A percentile compares a stretch with the other conserved stretches of the same genome.
These are phyloP conservation scores for Phytophthora ramorum DNA, from an alignment of 352 stramenopile species.

Conservation along the genomic window DNA sequence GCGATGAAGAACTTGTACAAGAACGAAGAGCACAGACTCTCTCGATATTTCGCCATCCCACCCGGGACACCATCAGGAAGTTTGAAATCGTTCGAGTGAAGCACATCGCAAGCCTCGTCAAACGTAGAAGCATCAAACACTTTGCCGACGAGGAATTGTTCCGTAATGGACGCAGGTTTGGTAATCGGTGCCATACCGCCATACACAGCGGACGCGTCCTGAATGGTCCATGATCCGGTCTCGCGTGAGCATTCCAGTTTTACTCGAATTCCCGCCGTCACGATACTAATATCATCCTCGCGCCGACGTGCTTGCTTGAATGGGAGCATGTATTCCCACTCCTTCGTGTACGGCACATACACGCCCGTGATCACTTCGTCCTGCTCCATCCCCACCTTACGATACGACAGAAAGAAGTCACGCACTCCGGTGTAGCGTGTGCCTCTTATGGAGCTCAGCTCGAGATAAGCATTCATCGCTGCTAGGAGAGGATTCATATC, in stretches of 20 bases:
- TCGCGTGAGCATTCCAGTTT: constrained; percentile 60
- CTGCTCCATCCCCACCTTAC: constrained; percentile 89
- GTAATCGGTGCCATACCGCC: constrained; percentile 78
- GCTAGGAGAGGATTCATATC: constrained; percentile 98
- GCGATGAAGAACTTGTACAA: constrained; percentile 96
- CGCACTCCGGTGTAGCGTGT: constrained; percentile 69
- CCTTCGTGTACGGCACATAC: constrained; percentile 86
- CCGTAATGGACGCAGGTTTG: constrained; percentile 57
- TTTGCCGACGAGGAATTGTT: constrained; percentile 84
- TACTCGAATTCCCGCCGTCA: constrained; percentile 94
- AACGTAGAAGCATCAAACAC: constrained; percentile 85
- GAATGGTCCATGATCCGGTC: constrained; percentile 84
- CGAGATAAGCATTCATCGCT: constrained; percentile 80
- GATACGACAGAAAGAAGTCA: constrained; percentile 96
- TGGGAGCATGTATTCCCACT: constrained; percentile 94
- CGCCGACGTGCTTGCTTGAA: constrained; percentile 96
- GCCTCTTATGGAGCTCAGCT: constrained; percentile 50
- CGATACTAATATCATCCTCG: constrained; percentile 98
- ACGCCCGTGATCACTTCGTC: constrained; percentile 94
- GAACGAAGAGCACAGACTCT: constrained; percentile 94
- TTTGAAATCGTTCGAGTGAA: constrained; percentile 91
- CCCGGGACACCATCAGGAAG: constrained; percentile 92
- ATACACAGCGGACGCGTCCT: constrained; percentile 64
- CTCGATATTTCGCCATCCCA: constrained; percentile 95
- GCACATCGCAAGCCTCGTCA: constrained; percentile 76